Evolutionary conservation across 805 yeast genomes (phyloP), one percentile per base, ranked within the genome.

Genomic region (Candida chilensis): DNA sequence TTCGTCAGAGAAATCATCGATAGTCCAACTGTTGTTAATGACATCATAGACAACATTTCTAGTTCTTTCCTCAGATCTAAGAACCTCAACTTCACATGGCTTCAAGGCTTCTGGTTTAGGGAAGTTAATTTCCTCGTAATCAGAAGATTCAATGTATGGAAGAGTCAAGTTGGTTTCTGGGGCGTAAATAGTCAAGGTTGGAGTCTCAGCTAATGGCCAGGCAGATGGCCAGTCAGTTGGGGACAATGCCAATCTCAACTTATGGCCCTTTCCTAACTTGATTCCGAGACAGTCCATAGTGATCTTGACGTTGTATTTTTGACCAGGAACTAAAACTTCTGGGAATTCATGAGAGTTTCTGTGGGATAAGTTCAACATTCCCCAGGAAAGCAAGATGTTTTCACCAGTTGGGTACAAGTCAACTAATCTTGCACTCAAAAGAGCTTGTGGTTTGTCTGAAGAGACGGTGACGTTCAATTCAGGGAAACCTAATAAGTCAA

Each of bases 211-310:
- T 0, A 56, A 44, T 18, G 71, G 71, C 71, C 71, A 65, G 20
- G 52, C 50, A 32, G 60, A 66, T 8, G 71, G 70, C 71, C 71
- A 65, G 35, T 64, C 70, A 20, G 64, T 50, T 1, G 70, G 51
- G 5, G 69, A 61, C 26, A 65, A 47, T 0, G 66, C 62, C 9
- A 64, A 39, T 37, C 62, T 48, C 15, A 65, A 33, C 27, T 41
- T 50, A 36, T 65, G 69, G 7, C 66, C 67, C 28, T 46, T 45
- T 7, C 34, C 43, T 9, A 53, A 34, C 20, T 52, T 52, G 29
- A 55, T 43, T 24, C 70, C 70, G 10, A 62, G 32, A 5, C 61
- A 65, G 39, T 65, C 70, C 12, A 64, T 37, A 19, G 50, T 48
- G 27, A 64, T 34, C 8, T 38, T 32, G 18, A 63, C 45, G 11